Evolutionary conservation across 768 basidiomycete species (phyloP), one percentile per base, ranked within the genome.

Genomic region (Inosperma sp.): DNA sequence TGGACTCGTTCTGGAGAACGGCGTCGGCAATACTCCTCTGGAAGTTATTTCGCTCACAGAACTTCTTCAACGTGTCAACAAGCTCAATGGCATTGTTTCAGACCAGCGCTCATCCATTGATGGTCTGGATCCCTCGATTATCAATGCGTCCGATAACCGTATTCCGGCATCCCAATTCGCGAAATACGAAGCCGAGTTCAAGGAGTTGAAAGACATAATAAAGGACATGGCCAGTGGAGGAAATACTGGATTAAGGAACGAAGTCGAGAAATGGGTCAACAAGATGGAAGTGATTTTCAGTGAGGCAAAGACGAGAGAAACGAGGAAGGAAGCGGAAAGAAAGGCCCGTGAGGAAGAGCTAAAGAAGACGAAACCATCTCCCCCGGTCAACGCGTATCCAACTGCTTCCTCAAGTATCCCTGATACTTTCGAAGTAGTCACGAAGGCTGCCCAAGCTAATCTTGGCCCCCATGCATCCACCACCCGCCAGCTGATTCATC

Each of bases 1-100:
- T 27, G 67, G 62, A 0, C 60, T 82, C 2, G 65, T 67, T 49
- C 63, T 71, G 31, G 82, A 84, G 59, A 76, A 83, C 52, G 73
- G 71, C 16, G 73, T 77, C 13, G 78, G 76, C 2, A 67, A 73
- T 47, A 73, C 72, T 2, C 65, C 72, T 1, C 48, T 72, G 8
- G 78, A 78, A 47, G 68, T 73, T 33, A 63, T 64, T 1, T 48
- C 40, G 1, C 62, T 72, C 2, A 56, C 62, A 36, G 64, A 69
- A 30, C 56, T 69, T 6, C 51, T 62, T 14, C 10, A 54, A n/a
- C 58, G 62, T 4, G 57, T 67, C 8, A 9, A n/a, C 4, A 23
- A 26, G 0, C 55, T 51, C 41, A 23, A 23, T 5, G 29, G 7
- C 3, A 4, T 19, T 16, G 34, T 43, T 22, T 44, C 41, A 22